A percentile compares a stretch with the other conserved stretches of the same genome.
These are phyloP conservation scores for Fusarium clavum DNA, from an alignment of 2,329 filamentous ascomycete species.

Conservation along the genomic window DNA sequence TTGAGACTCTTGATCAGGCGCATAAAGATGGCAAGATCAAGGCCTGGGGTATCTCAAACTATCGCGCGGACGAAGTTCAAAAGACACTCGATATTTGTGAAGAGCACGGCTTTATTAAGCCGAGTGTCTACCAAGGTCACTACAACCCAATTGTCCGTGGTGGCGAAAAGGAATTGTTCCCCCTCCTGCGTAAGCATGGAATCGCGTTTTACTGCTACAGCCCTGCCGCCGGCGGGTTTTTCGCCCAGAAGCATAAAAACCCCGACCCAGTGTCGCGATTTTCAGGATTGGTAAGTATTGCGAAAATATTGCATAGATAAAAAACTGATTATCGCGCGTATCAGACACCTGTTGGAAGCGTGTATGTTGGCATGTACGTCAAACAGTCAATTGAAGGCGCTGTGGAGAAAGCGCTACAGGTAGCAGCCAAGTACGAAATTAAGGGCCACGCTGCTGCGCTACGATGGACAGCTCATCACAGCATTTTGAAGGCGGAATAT, in stretches of 20 bases:
- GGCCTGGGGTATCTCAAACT: slow-evolving; percentile 61
- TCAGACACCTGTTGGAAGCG: slow-evolving; percentile 31
- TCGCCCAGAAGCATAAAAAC: slow-evolving; percentile 43
- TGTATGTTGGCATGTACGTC: slow-evolving; percentile 46
- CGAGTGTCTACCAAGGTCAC: slow-evolving; percentile 60
- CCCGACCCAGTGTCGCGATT: slow-evolving; percentile 35
- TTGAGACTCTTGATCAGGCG: slow-evolving; percentile 56
- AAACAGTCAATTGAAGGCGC: slow-evolving; percentile 46
- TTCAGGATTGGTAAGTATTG: slow-evolving; percentile 39
- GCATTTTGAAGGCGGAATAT: slow-evolving; percentile 45
- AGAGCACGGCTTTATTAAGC: slow-evolving; percentile 54
- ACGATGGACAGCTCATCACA: slow-evolving; percentile 56
- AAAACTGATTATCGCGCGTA: not conserved
- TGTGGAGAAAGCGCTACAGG: slow-evolving; percentile 42
- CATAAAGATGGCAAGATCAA: slow-evolving; percentile 57
- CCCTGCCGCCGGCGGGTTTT: slow-evolving; percentile 41
- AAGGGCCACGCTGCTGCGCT: slow-evolving; percentile 55
- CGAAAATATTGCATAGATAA: rapidly evolving
- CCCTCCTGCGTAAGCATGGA: slow-evolving; percentile 54
- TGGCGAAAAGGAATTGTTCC: slow-evolving; percentile 57
- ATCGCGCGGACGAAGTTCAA: slow-evolving; percentile 57
- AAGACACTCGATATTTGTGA: slow-evolving; percentile 57
- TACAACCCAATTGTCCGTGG: slow-evolving; percentile 60
- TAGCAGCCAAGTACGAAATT: slow-evolving; percentile 51
- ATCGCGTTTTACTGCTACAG: slow-evolving; percentile 60